Evolutionary conservation across 2,329 filamentous ascomycete species (phyloP), one percentile per base, ranked within the genome.

Genomic region (Diplodia seriata): DNA sequence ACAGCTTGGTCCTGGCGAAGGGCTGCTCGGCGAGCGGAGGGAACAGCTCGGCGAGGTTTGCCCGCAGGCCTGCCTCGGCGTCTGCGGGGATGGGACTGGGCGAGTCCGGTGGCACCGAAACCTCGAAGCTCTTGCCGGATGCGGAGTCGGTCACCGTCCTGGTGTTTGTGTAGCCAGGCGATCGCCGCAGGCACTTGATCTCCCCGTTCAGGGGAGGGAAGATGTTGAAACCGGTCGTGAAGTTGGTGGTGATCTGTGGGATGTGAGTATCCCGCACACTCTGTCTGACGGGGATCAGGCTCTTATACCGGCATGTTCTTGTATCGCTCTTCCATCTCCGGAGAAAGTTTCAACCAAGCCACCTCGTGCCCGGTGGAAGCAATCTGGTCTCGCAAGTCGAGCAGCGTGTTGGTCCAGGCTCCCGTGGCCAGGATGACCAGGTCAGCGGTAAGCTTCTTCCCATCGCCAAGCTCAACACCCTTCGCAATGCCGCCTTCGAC

Each of bases 361-460:
- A 68, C 66, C 38, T 68, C 66, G 38, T 68, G 57, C 5, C 66
- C 66, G 2, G 66, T 63, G 3, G 51, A 51, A 18, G 50, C 49
- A 9, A 68, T 40, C 40, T 68, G 66, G n/a, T 63, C 56, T 29
- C 66, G 26, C 0, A 97, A 82, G 77, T 97, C 91, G 66, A 97
- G 81, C 20, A 97, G 84, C 0, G 86, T 85, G 2, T 89, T 87
- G 1, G 91, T 92, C 94, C 94, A 98, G 5, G 94, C 93, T 14
- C 94, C 94, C 0, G 93, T 89, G 0, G 94, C 93, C 1, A 97
- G 84, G 62, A 97, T 83, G 33, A 91, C 89, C 6, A 97, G 83
- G 68, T 92, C 91, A 1, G 91, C 91, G 3, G 79, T 81, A 6
- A 92, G 70, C 8, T 75, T 80, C 4, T 77, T 77, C 1, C 83